These are phyloP conservation scores for Irpex lacteus DNA, from an alignment of 1,284 basidiomycete genomes.

Conservation along the genomic window DNA sequence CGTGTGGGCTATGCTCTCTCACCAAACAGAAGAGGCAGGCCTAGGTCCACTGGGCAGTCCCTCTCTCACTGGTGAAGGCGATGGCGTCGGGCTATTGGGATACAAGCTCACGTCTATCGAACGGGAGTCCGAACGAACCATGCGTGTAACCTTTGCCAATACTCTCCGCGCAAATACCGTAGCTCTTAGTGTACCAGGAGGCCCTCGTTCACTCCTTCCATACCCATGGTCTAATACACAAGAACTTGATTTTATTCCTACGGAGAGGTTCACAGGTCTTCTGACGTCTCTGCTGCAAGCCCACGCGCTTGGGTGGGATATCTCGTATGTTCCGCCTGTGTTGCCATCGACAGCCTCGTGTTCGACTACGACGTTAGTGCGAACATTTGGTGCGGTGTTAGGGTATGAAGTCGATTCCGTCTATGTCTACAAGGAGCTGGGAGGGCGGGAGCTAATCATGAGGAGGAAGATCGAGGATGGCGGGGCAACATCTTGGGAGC, in stretches of 20 bases:
- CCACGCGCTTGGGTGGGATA: constrained; percentile 35
- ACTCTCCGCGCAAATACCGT: constrained; percentile 30
- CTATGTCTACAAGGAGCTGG: constrained; percentile 66
- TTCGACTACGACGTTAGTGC: constrained; percentile 33
- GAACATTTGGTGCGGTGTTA: constrained; percentile 44
- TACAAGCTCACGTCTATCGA: constrained; percentile 43
- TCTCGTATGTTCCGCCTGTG: constrained; percentile 34
- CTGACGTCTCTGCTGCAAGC: constrained; percentile 34
- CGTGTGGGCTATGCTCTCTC: constrained; percentile 57
- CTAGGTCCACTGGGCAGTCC: constrained; percentile 53
- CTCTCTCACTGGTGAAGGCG: constrained; percentile 34
- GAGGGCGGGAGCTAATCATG: constrained; percentile 65
- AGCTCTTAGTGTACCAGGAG: constrained; percentile 42
- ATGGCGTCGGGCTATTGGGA: constrained; percentile 49
- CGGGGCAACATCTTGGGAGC: constrained; percentile 61
- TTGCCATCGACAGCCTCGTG: constrained; percentile 33
- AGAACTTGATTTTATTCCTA: constrained; percentile 26
- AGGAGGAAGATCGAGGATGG: constrained; percentile 43
- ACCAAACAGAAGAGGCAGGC: constrained; percentile 50
- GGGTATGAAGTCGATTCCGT: constrained; percentile 59
- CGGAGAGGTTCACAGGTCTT: constrained; percentile 32
- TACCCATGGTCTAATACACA: constrained; percentile 24
- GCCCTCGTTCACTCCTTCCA: constrained; percentile 31
- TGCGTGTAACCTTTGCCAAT: constrained; percentile 40
- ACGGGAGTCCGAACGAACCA: constrained; percentile 37